Base-by-base conservation (phyloP, 495 filamentous ascomycete genomes). In the Amniculicola lignicola region DNA sequence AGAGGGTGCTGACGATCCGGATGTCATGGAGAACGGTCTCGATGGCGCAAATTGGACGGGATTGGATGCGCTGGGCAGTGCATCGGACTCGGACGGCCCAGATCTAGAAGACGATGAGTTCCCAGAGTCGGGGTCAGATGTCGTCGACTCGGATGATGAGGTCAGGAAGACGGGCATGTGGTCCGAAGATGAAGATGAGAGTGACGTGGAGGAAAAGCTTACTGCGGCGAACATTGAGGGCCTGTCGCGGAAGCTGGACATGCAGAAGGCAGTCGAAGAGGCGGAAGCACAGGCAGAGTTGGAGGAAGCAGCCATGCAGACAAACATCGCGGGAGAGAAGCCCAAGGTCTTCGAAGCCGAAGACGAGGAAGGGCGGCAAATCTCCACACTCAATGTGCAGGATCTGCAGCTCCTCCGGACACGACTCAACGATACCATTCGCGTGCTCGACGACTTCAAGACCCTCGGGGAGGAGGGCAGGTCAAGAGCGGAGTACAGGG, bases 181-280 rank as follows among this genome's bases (percentile, higher is more conserved):
- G 75, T 97, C 93, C 0, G 92, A 96, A 51, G 93, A 98, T 64
- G 91, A 96, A 67, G 89, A 92, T 54, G 82, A 89, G 33, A 88
- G 85, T 0, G 90, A 95, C 62, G 86, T 84, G 2, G 90, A 95
- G 69, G 90, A 96, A 73, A 86, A 82, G 66, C 76, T 98, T 50
- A 98, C 90, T 2, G 94, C 93, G 0, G 94, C 93, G 39, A 98
- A 98, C 64, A 98, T 98, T 51, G 92, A 83, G 62, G 93, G 93
- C 33, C 74, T 98, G 40, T 90, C 93, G 31, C 78, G 79, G 52
- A 89, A 88, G 57, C 67, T 97, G 54, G 90, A 97, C 64, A 71
- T 79, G 57, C 75, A 87, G 59, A 76, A 77, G 51, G 80, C 83
- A 36, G 72, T 82, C 48, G 84, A 89, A 42, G 88, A 82, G 19